Evolutionary conservation across 805 yeast genomes (phyloP).

Genomic region (Wickerhamiella sergipiensis): DNA sequence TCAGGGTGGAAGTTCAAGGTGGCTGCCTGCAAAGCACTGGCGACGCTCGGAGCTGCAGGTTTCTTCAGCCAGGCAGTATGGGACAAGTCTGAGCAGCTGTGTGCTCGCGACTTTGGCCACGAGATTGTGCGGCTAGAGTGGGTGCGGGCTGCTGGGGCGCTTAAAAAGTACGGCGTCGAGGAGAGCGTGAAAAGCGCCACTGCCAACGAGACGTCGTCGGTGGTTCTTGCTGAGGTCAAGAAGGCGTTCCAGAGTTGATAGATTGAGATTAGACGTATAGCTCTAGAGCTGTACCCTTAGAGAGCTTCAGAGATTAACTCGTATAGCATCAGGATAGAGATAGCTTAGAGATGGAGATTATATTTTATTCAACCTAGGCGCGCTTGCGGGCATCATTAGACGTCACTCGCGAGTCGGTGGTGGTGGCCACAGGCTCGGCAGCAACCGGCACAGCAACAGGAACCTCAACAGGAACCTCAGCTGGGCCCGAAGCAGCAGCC

Average conservation of each 20-base stretch:
- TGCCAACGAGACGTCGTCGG: constrained; percentile 33
- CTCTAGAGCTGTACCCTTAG: too few species aligned
- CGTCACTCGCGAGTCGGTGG: too few species aligned
- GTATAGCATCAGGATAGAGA: too few species aligned
- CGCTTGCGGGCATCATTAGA: too few species aligned
- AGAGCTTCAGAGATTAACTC: too few species aligned
- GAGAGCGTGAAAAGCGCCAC: constrained; percentile 15
- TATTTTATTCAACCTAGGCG: too few species aligned
- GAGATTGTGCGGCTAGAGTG: constrained; percentile 49
- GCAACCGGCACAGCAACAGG: too few species aligned
- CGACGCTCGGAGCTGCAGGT: constrained; percentile 8
- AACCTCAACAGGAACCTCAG: too few species aligned
- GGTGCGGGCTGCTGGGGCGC: constrained; percentile 26
- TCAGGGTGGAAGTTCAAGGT: constrained; percentile 52
- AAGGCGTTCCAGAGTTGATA: not conserved
- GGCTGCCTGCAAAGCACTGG: constrained; percentile 32
- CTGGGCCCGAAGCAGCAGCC: too few species aligned
- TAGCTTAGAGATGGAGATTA: too few species aligned
- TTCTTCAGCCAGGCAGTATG: constrained; percentile 8
- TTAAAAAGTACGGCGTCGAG: constrained; percentile 11
- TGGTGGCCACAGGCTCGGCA: too few species aligned
- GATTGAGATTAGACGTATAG: too few species aligned
- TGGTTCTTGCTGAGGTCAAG: constrained; percentile 25
- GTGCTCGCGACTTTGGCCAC: constrained; percentile 12
- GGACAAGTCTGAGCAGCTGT: constrained; percentile 4